phyloP scores from a whole-genome alignment of 805 yeast species.

The Hanseniaspora nectarophila region DNA sequence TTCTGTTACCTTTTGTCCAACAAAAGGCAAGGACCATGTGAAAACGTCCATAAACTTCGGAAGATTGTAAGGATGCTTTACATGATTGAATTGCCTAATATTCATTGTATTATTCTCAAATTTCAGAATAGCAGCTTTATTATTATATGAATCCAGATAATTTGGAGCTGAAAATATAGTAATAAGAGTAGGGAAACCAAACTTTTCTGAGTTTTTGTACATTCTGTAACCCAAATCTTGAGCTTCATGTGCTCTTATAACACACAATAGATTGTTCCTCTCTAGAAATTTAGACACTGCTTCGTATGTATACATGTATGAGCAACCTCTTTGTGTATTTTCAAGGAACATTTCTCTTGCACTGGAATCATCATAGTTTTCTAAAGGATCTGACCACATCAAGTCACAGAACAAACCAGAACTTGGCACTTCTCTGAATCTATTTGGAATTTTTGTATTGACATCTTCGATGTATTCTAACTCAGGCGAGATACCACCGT shows the following conservation, averaged over 20 bases:
- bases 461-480: constrained; percentile 59
- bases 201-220: constrained; percentile 70
- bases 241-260: constrained; percentile 93
- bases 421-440: constrained; percentile 89
- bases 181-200: constrained; percentile 81
- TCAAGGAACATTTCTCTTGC: constrained; percentile 35
- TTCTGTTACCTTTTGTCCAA: constrained; percentile 90
- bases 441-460: constrained; percentile 39
- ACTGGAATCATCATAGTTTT: constrained; percentile 59
- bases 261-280: constrained; percentile 63
- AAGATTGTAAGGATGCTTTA: constrained; percentile 93
- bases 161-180: constrained; percentile 94
- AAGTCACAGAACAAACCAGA: constrained; percentile 88
- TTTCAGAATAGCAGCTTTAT: constrained; percentile 88
- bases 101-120: constrained; percentile 89
- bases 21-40: constrained; percentile 95
- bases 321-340: constrained; percentile 79
- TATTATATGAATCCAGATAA: constrained; percentile 80
- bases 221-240: constrained; percentile 95
- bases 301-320: constrained; percentile 73
- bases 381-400: constrained; percentile 94
- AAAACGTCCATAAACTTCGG: constrained; percentile 96
- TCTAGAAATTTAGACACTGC: constrained; percentile 73
- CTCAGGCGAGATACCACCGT: constrained; percentile 90
- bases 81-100: constrained; percentile 81